Conservation (phyloP, 352 stramenopile species). For the Aphanomyces invadans region DNA sequence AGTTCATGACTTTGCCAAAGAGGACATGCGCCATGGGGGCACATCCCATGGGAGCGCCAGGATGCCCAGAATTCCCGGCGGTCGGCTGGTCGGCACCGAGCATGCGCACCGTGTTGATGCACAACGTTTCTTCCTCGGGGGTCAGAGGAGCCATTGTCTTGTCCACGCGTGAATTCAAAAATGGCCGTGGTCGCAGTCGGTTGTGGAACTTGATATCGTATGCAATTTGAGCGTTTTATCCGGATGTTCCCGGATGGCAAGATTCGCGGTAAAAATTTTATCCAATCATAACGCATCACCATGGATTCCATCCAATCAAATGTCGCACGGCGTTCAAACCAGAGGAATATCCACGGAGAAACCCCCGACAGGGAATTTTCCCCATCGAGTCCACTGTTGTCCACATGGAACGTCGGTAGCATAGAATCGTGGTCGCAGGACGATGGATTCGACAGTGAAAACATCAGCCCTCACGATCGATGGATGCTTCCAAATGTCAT, state of each 20-base stretch:
- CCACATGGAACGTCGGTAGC: no score
- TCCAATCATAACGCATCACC: not conserved
- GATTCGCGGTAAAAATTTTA: not conserved
- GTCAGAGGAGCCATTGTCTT: constrained; percentile 5
- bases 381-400: not conserved
- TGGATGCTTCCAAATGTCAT: no score
- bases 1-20: constrained; percentile 89
- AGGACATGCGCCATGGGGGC: constrained; percentile 97
- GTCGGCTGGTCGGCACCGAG: constrained; percentile 96
- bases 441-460: no score
- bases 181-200: not conserved
- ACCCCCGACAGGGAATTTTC: not conserved
- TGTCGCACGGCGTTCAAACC: not conserved
- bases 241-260: no score
- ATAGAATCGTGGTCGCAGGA: no score
- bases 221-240: not conserved
- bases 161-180: not conserved
- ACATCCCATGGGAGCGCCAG: constrained; percentile 97
- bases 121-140: constrained; percentile 39
- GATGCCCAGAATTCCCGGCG: constrained; percentile 97
- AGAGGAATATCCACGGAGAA: not conserved
- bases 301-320: not conserved
- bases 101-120: constrained; percentile 97
- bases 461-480: no score
- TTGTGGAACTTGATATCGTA: not conserved